Evolutionary conservation across 2,329 filamentous ascomycete species (phyloP).

Genomic region (Aspergillus pseudotamarii): DNA sequence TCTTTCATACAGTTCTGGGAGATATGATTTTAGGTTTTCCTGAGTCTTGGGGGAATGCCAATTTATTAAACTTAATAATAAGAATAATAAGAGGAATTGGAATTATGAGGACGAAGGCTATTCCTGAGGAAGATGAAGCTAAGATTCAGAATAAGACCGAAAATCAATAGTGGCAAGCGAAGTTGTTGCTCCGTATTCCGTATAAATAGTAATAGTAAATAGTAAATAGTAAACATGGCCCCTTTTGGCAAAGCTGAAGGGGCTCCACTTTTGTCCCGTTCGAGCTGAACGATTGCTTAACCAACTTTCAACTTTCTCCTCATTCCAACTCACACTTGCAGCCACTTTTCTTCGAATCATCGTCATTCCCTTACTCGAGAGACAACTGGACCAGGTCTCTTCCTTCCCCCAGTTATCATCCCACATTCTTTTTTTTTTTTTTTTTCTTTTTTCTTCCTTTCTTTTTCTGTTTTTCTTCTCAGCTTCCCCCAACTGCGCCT

Average conservation of each 20-base stretch:
- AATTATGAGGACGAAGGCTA: neutral
- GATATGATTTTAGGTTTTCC: neutral
- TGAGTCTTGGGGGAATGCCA: neutral
- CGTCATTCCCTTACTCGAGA: neutral
- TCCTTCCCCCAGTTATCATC: neutral
- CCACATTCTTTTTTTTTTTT: neutral
- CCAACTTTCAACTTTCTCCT: neutral
- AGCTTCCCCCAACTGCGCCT: neutral
- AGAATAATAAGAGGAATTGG: too few relatives aligned
- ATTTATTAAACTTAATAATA: neutral
- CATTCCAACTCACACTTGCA: constrained; percentile 3
- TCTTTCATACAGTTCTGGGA: neutral
- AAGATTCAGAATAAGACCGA: constrained; percentile 2
- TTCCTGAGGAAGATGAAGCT: neutral
- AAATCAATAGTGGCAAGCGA: constrained; percentile 1
- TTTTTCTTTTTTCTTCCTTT: too few relatives aligned
- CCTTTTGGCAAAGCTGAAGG: neutral
- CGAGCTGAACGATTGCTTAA: neutral
- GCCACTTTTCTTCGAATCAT: neutral
- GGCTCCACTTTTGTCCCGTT: neutral
- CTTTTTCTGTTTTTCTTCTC: too few relatives aligned
- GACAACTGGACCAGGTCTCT: neutral
- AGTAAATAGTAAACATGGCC: neutral
- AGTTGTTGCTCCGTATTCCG: neutral
- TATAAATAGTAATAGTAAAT: constrained; percentile 4